Evolutionary conservation across 2,329 filamentous ascomycete species (phyloP).

Genomic region (Acrodontium crateriforme): DNA sequence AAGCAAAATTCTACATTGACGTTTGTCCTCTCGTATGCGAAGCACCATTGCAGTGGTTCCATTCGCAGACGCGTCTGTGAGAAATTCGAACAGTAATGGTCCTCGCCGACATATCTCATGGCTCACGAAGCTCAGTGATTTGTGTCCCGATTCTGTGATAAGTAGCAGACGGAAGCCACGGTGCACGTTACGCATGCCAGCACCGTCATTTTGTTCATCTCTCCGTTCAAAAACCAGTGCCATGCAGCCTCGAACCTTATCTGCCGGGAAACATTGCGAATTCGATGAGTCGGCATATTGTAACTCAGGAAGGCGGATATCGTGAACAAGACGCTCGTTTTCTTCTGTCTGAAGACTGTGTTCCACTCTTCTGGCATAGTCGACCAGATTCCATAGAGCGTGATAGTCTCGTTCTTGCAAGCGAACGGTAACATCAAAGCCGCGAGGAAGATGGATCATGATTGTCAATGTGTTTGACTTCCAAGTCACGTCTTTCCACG

Average conservation of each 20-base stretch:
- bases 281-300: slow-evolving; percentile 69
- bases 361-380: slow-evolving; percentile 68
- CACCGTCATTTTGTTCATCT: slow-evolving; percentile 54
- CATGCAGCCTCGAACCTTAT: slow-evolving; percentile 57
- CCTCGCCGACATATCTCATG: slow-evolving; percentile 51
- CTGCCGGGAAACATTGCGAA: slow-evolving; percentile 59
- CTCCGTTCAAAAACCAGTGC: slow-evolving; percentile 62
- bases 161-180: slow-evolving; percentile 67
- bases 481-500: slow-evolving; percentile 76
- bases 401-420: slow-evolving; percentile 66
- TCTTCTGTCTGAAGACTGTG: slow-evolving; percentile 52
- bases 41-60: slow-evolving; percentile 60
- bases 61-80: slow-evolving; percentile 39
- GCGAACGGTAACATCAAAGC: slow-evolving; percentile 58
- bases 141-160: slow-evolving; percentile 62
- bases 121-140: slow-evolving; percentile 63
- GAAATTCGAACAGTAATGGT: slow-evolving; percentile 65
- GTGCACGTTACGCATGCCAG: slow-evolving; percentile 58
- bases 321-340: slow-evolving; percentile 58
- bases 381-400: slow-evolving; percentile 68
- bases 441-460: slow-evolving; percentile 57
- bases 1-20: slow-evolving; percentile 59
- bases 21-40: slow-evolving; percentile 51
- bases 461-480: slow-evolving; percentile 52
- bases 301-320: slow-evolving; percentile 56